phyloP scores from a whole-genome alignment of 108 stramenopile genomes.

The Skeletonema costatum region DNA sequence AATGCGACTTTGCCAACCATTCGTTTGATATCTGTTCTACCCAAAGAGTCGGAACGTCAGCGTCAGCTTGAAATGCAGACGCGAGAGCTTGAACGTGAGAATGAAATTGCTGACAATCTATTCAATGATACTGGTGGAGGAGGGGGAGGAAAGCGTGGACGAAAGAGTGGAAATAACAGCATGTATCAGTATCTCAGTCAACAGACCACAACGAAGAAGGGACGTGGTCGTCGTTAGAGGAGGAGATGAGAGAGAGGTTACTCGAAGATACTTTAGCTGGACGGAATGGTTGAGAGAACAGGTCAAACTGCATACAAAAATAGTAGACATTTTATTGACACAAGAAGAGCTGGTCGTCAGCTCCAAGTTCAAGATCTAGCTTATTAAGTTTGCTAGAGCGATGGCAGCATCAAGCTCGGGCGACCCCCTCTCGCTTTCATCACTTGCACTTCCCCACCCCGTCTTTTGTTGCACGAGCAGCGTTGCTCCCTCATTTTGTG shows the following conservation, averaged over 20 bases:
- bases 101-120: conserved; percentile 61
- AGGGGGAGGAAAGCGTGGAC: conserved; percentile 25
- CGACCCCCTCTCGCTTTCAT: conserved; percentile 1
- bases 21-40: conserved; percentile 42
- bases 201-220: conserved; percentile 29
- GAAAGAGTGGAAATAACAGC: conserved; percentile 8
- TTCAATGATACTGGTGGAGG: conserved; percentile 55
- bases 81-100: conserved; percentile 55
- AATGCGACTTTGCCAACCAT: conserved; percentile 9
- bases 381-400: not conserved
- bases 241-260: not conserved
- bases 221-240: conserved; percentile 36
- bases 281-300: not conserved
- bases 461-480: not conserved
- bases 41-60: conserved; percentile 60
- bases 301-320: not conserved
- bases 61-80: conserved; percentile 47
- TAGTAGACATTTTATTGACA: not conserved
- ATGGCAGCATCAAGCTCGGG: conserved; percentile 2
- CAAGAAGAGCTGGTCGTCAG: not conserved
- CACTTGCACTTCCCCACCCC: not conserved
- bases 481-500: not conserved
- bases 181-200: conserved; percentile 29
- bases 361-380: too few species aligned
- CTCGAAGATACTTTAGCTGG: not conserved